These are phyloP conservation scores for Allantophomopsis cytisporea DNA, from an alignment of 2,329 filamentous ascomycete species.

Conservation along the genomic window DNA sequence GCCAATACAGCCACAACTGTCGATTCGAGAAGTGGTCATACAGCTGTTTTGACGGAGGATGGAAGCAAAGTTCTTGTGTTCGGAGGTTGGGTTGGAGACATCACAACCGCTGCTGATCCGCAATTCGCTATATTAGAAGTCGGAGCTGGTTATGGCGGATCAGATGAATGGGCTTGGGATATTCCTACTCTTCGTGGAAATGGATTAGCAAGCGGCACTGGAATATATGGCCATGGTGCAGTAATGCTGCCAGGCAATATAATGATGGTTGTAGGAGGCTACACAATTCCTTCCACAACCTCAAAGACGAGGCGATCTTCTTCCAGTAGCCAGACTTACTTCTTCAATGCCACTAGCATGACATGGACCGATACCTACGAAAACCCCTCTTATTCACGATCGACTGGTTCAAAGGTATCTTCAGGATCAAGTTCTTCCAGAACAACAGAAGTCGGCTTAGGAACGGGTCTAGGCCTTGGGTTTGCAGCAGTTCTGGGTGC, in stretches of 20 bases:
- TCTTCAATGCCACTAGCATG: slow-evolving; percentile 48
- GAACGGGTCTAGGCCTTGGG: slow-evolving; percentile 52
- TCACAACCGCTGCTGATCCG: slow-evolving; percentile 61
- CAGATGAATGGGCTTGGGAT: slow-evolving; percentile 59
- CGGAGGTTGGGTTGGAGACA: slow-evolving; percentile 87
- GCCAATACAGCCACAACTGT: slow-evolving; percentile 8
- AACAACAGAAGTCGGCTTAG: slow-evolving; percentile 40
- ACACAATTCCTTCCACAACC: slow-evolving; percentile 28
- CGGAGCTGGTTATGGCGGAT: slow-evolving; percentile 59
- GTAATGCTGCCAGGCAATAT: slow-evolving; percentile 50
- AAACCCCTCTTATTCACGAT: slow-evolving; percentile 22
- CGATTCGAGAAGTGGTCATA: slow-evolving; percentile 81
- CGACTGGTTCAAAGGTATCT: slow-evolving; percentile 7
- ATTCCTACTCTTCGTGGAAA: slow-evolving; percentile 33
- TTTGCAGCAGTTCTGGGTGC: slow-evolving; percentile 34
- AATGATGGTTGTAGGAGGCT: slow-evolving; percentile 55
- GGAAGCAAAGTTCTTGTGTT: slow-evolving; percentile 65
- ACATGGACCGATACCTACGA: slow-evolving; percentile 43
- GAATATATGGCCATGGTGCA: slow-evolving; percentile 50
- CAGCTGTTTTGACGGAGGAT: slow-evolving; percentile 66
- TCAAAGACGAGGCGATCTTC: slow-evolving; percentile 22
- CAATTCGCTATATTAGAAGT: slow-evolving; percentile 69
- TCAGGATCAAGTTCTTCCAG: slow-evolving; percentile 13
- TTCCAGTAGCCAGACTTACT: slow-evolving; percentile 19
- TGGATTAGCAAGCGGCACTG: slow-evolving; percentile 26